Base-by-base conservation (phyloP, 257 asterid genomes). In the Galeopsis tetrahit region DNA sequence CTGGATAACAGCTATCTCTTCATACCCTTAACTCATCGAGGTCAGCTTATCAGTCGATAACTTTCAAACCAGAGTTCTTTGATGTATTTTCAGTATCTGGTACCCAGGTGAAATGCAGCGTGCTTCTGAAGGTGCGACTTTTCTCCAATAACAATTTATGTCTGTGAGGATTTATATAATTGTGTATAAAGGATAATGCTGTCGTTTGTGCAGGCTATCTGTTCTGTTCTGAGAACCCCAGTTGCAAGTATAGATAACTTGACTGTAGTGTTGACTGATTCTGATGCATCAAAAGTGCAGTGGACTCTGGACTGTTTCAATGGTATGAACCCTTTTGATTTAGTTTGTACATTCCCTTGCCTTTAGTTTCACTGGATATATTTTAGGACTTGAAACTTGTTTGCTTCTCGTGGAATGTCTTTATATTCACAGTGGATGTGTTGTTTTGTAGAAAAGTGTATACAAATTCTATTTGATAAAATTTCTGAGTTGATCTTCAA, bases 141-240 rank as follows among this genome's bases (percentile, higher is more conserved):
- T 28, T 72, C 10, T 38, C 35, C n/a, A 10, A 17, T 67, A 59
- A 28, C 17, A 15, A 49, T 63, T 63, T 42, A 35, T 8, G 49
- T 61, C 11, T 61, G 57, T 58, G 70, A 42, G 33, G 69, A 48
- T 31, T 35, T 57, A 44, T 51, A 21, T 52, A 6, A 36, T 61
- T 33, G 34, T 68, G 36, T 48, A 4, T 42, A 58, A 17, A 35
- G 55, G 56, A 42, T 32, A 35, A 75, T 58, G 63, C 43, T 46
- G 57, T 63, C 70, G 66, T 73, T 28, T 39, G 34, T 69, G 39
- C 88, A 93, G 96, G 97, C 96, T 63, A 76, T 89, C 73, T 91
- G 97, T 77, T 83, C 98, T 5, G 96, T 93, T 31, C 79, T 91
- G n/a, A 87, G 98, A 80, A 89, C 98, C 44, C 93, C 98, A 53